Conservation (phyloP, 495 filamentous ascomycete genomes). For the Opeltia flavorubescens region DNA sequence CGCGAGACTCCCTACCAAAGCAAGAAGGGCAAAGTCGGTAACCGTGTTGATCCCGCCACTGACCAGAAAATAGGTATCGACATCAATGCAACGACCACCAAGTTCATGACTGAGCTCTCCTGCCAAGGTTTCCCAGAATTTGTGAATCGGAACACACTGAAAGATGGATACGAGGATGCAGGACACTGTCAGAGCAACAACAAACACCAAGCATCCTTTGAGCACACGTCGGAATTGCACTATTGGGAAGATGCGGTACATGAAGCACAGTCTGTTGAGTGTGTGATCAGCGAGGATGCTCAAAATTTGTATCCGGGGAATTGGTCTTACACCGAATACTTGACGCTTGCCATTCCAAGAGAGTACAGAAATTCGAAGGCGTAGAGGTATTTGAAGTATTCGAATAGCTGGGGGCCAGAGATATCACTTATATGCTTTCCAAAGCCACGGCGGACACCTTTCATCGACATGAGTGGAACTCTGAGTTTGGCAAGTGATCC, state of each 20-base stretch:
- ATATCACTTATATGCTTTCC: conserved; percentile 4
- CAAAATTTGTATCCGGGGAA: background rate
- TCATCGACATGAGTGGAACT: background rate
- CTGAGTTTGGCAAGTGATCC: background rate
- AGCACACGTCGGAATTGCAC: conserved; percentile 12
- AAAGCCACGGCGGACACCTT: conserved; percentile 1
- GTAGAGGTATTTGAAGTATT: conserved; percentile 10
- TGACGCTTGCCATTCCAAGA: conserved; percentile 5
- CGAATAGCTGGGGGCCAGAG: too few species aligned
- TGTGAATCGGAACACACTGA: conserved; percentile 7
- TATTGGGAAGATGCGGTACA: conserved; percentile 12
- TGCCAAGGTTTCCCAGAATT: conserved; percentile 9
- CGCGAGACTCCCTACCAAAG: background rate
- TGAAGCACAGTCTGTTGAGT: conserved; percentile 1
- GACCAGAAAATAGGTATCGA: conserved; percentile 4
- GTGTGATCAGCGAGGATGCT: background rate
- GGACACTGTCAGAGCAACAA: background rate
- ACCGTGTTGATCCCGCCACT: conserved; percentile 6
- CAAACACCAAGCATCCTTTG: background rate
- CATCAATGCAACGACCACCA: conserved; percentile 7
- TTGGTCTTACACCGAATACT: conserved; percentile 9
- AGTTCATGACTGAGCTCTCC: background rate
- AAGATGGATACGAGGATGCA: conserved; percentile 2
- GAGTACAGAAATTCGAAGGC: conserved; percentile 8
- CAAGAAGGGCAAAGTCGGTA: conserved; percentile 9